Base-by-base conservation (phyloP, 495 filamentous ascomycete species). In the Penicillium taxi region DNA sequence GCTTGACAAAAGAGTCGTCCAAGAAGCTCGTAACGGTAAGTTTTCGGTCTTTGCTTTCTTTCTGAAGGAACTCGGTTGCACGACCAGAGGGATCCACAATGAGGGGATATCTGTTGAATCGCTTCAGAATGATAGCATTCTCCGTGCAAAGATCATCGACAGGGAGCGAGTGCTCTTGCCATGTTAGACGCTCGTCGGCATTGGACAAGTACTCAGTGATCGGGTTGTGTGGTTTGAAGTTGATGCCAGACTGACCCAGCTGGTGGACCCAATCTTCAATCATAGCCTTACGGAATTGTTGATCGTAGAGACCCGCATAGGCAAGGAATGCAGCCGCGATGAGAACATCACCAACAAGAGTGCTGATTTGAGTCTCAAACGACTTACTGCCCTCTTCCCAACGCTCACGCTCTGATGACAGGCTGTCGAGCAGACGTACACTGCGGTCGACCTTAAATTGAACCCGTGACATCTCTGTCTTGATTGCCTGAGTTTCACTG, bases 81-180 rank as follows among this genome's bases (percentile, higher is more conserved):
- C 93, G 80, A 16, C 91, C 91, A 14, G 91, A 96, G 2, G 91
- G 91, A 58, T 99, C 91, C 54, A 99, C 94, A 53, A 99, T 96
- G 30, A 99, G 73, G 19, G 91, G 91, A 58, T 99, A 99, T 39
- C 91, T 76, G 70, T 99, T 96, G 75, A 94, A 99, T 26, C 90
- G 74, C 67, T 95, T 89, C 36, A 99, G 71, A 42, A 99, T 81
- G 48, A 99, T 96, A 35, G 91, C 91, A 51, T 99, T 99, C 56
- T 99, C 91, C 0, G 91, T 99, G 68, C 93, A 96, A 19, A 99
- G 77, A 53, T 99, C 93, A 53, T 99, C 91, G n/a, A 96, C 93
- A 7, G 91, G 91, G 18, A 99, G 68, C n/a, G 82, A 82, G 56
- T 96, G 81, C 37, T 82, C 80, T 66, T 96, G 93, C 91, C 91